Conservation (phyloP, 805 yeast species). For the Cyberlindnera veronae region DNA sequence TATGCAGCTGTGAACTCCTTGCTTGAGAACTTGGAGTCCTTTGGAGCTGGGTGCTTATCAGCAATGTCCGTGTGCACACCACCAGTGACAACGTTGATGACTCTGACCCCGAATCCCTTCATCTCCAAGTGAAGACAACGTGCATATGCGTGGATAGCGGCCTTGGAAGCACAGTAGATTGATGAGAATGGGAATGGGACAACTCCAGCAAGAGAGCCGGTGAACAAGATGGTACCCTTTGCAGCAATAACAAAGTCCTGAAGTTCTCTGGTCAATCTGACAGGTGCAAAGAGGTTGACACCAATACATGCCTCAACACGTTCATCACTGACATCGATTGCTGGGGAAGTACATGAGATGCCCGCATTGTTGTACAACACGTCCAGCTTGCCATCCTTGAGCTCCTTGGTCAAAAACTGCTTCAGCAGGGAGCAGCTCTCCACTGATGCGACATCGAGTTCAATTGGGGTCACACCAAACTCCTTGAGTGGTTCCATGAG, state of each 20-base stretch:
- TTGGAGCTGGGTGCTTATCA: conserved; percentile 58
- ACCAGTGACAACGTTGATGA: conserved; percentile 68
- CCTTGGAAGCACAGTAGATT: conserved; percentile 64
- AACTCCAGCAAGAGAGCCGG: conserved; percentile 69
- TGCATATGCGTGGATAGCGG: conserved; percentile 74
- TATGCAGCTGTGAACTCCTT: conserved; percentile 51
- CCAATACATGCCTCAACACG: conserved; percentile 48
- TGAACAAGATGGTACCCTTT: conserved; percentile 66
- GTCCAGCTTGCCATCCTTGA: conserved; percentile 50
- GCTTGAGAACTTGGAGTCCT: conserved; percentile 47
- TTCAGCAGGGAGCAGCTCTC: conserved; percentile 46
- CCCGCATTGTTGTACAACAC: conserved; percentile 75
- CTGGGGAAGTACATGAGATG: conserved; percentile 68
- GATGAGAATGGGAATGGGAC: conserved; percentile 69
- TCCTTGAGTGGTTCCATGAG: conserved; percentile 50
- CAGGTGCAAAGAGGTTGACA: conserved; percentile 70
- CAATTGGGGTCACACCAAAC: conserved; percentile 40
- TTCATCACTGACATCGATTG: conserved; percentile 59
- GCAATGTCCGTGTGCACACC: conserved; percentile 72
- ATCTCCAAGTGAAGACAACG: conserved; percentile 60
- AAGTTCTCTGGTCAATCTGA: conserved; percentile 59
- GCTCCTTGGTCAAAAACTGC: conserved; percentile 35
- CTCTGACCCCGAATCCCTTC: conserved; percentile 69
- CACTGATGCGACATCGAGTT: conserved; percentile 54
- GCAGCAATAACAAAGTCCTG: conserved; percentile 53